These are phyloP conservation scores for Syzygium aromaticum DNA, from an alignment of 345 rosid species.

Conservation along the genomic window DNA sequence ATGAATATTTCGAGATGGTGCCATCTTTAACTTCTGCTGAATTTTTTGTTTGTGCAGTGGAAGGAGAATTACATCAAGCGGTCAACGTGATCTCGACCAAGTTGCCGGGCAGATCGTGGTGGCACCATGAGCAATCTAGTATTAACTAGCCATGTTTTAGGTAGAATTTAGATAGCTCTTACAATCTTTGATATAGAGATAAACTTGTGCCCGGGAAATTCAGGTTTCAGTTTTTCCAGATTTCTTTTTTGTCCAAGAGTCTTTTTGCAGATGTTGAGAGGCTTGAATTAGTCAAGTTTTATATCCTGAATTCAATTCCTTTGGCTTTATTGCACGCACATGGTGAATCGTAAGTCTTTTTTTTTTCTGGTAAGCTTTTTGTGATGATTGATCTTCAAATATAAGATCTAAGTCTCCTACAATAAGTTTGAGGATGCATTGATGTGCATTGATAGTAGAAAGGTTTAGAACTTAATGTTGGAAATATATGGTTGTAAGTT, in stretches of 20 bases:
- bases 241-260: not conserved
- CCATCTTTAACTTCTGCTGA: not conserved
- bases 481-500: not conserved
- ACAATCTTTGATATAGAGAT: not conserved
- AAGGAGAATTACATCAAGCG: conserved; percentile 76
- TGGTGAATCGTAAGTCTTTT: not conserved
- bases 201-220: not conserved
- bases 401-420: not conserved
- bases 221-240: not conserved
- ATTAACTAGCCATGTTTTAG: not conserved
- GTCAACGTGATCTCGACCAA: conserved; percentile 87
- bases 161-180: not conserved
- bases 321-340: not conserved
- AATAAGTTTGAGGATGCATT: not conserved
- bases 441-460: not conserved
- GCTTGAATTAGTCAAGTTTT: not conserved
- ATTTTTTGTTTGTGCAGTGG: conserved; percentile 35
- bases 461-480: not conserved
- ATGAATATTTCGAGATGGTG: not conserved
- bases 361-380: not conserved
- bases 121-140: conserved; percentile 11
- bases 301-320: not conserved
- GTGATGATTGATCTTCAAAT: not conserved
- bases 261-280: not conserved
- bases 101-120: conserved; percentile 72